Percentiles rank a stretch among this genome's conserved stretches.
These are phyloP conservation scores for Fusarium chaquense DNA, from an alignment of 2,329 filamentous ascomycete genomes.

Conservation along the genomic window DNA sequence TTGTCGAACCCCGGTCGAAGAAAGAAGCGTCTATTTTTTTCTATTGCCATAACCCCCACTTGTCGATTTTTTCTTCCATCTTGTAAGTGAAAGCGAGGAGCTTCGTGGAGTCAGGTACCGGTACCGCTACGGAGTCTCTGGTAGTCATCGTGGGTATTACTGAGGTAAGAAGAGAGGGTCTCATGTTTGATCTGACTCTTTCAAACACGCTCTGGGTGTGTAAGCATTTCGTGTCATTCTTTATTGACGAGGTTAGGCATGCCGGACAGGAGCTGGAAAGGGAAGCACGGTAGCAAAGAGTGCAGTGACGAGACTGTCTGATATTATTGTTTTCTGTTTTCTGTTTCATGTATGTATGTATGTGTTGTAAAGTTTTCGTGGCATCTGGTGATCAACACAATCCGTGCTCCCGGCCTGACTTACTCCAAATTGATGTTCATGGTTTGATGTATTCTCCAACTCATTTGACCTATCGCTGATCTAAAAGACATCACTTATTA, in stretches of 20 bases:
- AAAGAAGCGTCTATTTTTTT: slow-evolving; percentile 22
- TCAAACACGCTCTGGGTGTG: slow-evolving; percentile 41
- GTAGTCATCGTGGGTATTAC: slow-evolving; percentile 37
- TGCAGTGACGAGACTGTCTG: slow-evolving; percentile 9
- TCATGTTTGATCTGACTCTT: slow-evolving; percentile 25
- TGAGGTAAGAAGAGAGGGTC: slow-evolving; percentile 38
- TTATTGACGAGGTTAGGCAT: slow-evolving; percentile 8
- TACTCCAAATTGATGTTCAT: slow-evolving; percentile 31
- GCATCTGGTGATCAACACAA: slow-evolving; percentile 22
- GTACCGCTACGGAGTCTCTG: slow-evolving; percentile 31
- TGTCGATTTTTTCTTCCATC: slow-evolving; percentile 14
- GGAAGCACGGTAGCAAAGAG: slow-evolving; percentile 24
- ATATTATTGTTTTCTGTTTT: not conserved
- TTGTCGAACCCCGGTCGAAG: slow-evolving; percentile 46
- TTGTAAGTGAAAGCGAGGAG: slow-evolving; percentile 33
- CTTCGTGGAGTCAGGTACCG: slow-evolving; percentile 25
- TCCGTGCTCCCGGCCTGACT: slow-evolving; percentile 17
- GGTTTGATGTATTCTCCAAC: slow-evolving; percentile 31
- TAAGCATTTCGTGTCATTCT: not conserved
- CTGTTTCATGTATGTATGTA: not conserved
- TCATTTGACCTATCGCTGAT: slow-evolving; percentile 4
- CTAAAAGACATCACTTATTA: not conserved
- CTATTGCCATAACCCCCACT: slow-evolving; percentile 18
- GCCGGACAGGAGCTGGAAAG: slow-evolving; percentile 11
- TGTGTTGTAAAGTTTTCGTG: not conserved